A percentile compares a stretch with the other conserved stretches of the same genome.
phyloP scores from a whole-genome alignment of 1,284 basidiomycete genomes.

The Pterulicium gracile region DNA sequence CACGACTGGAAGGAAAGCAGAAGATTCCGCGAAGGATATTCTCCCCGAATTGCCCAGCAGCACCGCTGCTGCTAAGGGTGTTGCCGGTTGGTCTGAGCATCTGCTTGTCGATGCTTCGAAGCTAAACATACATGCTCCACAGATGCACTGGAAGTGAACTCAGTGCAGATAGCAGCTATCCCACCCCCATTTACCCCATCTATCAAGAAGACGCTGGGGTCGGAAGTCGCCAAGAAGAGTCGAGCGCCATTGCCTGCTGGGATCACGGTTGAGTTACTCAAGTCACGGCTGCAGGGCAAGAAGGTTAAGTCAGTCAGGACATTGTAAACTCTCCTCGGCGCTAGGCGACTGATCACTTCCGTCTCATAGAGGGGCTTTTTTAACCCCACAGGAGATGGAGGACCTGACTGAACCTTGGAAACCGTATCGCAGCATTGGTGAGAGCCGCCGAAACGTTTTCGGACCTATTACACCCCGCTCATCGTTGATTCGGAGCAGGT shows the following conservation, averaged over 20 bases:
- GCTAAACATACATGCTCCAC: conserved; percentile 10
- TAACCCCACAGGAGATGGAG: conserved; percentile 79
- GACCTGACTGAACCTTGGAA: conserved; percentile 66
- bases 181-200: conserved; percentile 62
- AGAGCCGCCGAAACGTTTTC: neutral
- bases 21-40: conserved; percentile 11
- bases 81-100: too few relatives aligned
- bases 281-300: conserved; percentile 62
- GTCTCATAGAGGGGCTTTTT: conserved; percentile 51
- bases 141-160: conserved; percentile 10
- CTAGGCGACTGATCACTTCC: neutral
- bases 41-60: conserved; percentile 1
- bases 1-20: conserved; percentile 4
- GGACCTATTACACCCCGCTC: neutral
- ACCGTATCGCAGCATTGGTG: conserved; percentile 73
- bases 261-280: conserved; percentile 49
- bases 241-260: conserved; percentile 46
- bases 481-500: conserved; percentile 1
- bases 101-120: too few relatives aligned
- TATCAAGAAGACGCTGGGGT: conserved; percentile 41
- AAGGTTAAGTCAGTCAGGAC: conserved; percentile 69
- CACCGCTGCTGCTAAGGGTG: conserved; percentile 2
- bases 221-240: conserved; percentile 15
- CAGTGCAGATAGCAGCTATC: conserved; percentile 22
- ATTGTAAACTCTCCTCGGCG: neutral